A percentile compares a stretch with the other conserved stretches of the same genome.
Evolutionary conservation across 306 rosid genomes (phyloP).

Genomic region (Ormosia emarginata): DNA sequence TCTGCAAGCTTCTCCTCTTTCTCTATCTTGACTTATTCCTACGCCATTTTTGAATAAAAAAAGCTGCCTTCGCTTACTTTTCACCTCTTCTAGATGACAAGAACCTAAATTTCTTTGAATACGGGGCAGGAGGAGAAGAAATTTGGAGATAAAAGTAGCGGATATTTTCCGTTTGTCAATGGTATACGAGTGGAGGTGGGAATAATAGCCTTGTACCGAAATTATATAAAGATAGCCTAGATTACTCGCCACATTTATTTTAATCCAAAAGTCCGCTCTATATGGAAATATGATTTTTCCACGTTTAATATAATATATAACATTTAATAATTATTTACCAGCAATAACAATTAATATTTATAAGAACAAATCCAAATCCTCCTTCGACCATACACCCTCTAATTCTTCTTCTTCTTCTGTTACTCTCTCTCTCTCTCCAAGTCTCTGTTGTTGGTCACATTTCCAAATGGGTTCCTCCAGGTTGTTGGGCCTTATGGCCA

Average conservation of each 20-base stretch:
- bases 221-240: not conserved
- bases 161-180: not conserved
- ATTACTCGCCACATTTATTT: not conserved
- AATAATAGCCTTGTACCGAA: no score
- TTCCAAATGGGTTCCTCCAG: constrained; percentile 29
- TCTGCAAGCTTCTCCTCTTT: not conserved
- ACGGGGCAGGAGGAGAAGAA: not conserved
- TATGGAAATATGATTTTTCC: no score
- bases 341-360: not conserved
- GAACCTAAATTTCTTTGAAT: not conserved
- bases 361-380: not conserved
- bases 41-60: not conserved
- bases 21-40: not conserved
- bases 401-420: not conserved
- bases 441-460: not conserved
- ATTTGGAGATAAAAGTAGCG: not conserved
- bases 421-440: not conserved
- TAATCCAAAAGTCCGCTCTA: no score
- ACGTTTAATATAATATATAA: no score
- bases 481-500: constrained; percentile 17
- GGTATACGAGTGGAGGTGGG: no score
- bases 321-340: no score
- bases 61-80: constrained; percentile 9
- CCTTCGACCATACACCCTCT: not conserved
- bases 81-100: constrained; percentile 29